phyloP scores from a whole-genome alignment of 202 grass and related monocot genomes.

The Schoenoplectus tabernaemontani region DNA sequence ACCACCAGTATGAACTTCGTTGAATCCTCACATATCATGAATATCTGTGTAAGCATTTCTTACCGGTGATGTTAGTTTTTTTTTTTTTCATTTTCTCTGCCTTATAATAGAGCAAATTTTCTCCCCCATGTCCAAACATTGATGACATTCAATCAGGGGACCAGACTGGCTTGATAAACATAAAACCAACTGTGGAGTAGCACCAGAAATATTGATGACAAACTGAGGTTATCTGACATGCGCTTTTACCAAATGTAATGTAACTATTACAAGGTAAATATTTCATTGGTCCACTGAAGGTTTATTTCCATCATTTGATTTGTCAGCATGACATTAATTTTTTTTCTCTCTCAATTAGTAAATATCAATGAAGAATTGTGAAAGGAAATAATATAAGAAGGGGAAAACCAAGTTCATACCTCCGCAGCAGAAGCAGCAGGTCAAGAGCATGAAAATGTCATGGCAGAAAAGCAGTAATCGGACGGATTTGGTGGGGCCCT shows the following conservation, averaged over 20 bases:
- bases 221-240: too few relatives aligned
- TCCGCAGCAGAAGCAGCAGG: constrained; percentile 73
- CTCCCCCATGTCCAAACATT: background rate
- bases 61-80: background rate
- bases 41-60: background rate
- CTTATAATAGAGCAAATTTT: background rate
- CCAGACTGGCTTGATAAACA: too few relatives aligned
- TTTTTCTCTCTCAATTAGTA: background rate
- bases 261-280: too few relatives aligned
- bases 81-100: background rate
- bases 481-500: background rate
- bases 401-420: constrained; percentile 34
- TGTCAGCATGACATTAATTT: background rate
- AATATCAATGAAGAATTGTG: background rate
- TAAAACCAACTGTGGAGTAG: too few relatives aligned
- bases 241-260: too few relatives aligned
- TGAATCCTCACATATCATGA: background rate
- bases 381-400: background rate
- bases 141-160: background rate
- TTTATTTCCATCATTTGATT: too few relatives aligned
- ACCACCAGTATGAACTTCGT: background rate
- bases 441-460: constrained; percentile 52
- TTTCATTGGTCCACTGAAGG: too few relatives aligned
- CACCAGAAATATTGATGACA: too few relatives aligned
- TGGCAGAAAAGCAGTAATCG: constrained; percentile 8